Evolutionary conservation across 345 rosid genomes (phyloP).

Genomic region (Euphorbia lathyris): DNA sequence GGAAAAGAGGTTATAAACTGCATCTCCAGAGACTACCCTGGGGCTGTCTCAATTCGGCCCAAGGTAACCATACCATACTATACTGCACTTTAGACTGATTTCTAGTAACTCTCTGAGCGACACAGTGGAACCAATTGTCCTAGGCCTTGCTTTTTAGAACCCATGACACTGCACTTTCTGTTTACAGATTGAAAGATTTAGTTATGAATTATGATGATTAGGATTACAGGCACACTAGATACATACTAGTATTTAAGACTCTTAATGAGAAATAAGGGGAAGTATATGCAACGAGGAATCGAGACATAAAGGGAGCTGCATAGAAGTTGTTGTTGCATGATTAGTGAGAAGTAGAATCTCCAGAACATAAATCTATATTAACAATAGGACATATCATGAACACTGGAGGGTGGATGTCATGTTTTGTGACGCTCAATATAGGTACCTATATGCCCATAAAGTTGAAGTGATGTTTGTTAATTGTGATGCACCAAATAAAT

Average conservation of each 20-base stretch:
- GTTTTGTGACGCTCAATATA: too few species aligned
- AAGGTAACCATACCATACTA: conserved; percentile 38
- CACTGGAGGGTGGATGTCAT: neutral
- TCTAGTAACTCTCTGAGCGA: neutral
- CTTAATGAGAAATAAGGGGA: neutral
- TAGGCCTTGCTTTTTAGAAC: neutral
- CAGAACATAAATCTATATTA: neutral
- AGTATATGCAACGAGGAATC: neutral
- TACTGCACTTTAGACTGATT: neutral
- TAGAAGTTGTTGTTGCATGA: neutral
- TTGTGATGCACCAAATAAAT: too few species aligned
- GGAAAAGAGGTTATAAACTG: conserved; percentile 58
- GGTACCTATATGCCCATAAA: too few species aligned
- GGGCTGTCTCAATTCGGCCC: conserved; percentile 53
- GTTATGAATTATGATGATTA: neutral
- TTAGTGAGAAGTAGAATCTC: too few species aligned
- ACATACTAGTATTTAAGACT: neutral
- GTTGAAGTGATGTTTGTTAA: too few species aligned
- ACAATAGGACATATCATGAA: neutral
- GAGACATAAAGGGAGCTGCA: neutral
- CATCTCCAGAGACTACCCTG: conserved; percentile 49
- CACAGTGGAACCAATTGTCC: neutral
- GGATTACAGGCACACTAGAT: neutral
- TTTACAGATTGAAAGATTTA: neutral
- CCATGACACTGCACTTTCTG: neutral